Percentiles rank a stretch among this genome's conserved stretches.
Evolutionary conservation across 805 yeast species (phyloP).

Genomic region (Metschnikowia koreensis): DNA sequence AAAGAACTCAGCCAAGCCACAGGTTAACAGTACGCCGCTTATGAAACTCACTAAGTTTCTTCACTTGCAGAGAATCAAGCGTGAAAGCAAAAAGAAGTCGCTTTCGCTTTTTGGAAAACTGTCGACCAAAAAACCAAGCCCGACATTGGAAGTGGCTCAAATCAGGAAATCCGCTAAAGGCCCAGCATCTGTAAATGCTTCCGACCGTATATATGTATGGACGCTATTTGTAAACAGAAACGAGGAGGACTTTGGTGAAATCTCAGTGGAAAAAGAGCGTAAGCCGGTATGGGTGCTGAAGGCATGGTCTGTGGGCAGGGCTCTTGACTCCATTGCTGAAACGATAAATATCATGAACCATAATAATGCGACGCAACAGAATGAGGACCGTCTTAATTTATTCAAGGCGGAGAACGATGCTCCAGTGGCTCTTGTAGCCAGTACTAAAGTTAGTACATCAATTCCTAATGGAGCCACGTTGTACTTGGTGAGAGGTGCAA

Average conservation of each 20-base stretch:
- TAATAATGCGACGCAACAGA: constrained; percentile 46
- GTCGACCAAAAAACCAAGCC: constrained; percentile 9
- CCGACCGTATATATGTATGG: constrained; percentile 52
- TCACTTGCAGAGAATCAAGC: constrained; percentile 16
- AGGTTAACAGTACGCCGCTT: constrained; percentile 17
- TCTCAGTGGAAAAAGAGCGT: constrained; percentile 27
- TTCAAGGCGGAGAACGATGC: constrained; percentile 36
- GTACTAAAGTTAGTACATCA: constrained; percentile 39
- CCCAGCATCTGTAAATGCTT: constrained; percentile 40
- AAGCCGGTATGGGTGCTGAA: constrained; percentile 48
- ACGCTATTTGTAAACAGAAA: constrained; percentile 38
- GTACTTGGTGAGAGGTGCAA: constrained; percentile 51
- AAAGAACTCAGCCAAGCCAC: constrained; percentile 23
- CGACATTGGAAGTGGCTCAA: constrained; percentile 33
- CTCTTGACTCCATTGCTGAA: constrained; percentile 53
- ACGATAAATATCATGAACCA: constrained; percentile 46
- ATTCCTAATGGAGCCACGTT: constrained; percentile 50
- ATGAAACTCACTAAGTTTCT: constrained; percentile 19
- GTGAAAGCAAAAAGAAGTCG: constrained; percentile 14
- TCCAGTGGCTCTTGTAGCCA: constrained; percentile 28
- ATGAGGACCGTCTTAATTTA: constrained; percentile 45
- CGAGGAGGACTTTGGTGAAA: constrained; percentile 25
- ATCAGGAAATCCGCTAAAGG: constrained; percentile 53
- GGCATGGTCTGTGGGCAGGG: constrained; percentile 59
- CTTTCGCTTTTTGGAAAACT: constrained; percentile 6